Conservation (phyloP, 1,284 basidiomycete species). For the Sutorius eximius region DNA sequence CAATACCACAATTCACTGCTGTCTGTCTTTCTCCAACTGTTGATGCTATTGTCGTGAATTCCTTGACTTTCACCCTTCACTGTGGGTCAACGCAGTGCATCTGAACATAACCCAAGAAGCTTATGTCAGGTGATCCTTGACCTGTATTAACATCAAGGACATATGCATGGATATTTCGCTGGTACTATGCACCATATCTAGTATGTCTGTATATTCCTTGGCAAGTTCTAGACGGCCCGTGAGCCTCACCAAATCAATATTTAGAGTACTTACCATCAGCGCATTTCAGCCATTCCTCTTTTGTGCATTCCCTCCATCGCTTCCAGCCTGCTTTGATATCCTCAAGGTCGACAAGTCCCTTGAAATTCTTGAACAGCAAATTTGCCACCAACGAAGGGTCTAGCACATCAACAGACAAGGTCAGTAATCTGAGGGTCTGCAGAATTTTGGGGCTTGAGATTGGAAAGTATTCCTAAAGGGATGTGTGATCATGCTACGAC, state of each 20-base stretch:
- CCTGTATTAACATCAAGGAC: conserved; percentile 13
- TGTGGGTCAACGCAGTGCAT: conserved; percentile 1
- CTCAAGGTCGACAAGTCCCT: conserved; percentile 18
- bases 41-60: conserved; percentile 19
- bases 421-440: conserved; percentile 14
- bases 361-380: conserved; percentile 21
- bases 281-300: conserved; percentile 35
- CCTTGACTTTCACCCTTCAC: conserved; percentile 21
- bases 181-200: conserved; percentile 26
- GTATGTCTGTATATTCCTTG: conserved; percentile 18
- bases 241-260: background rate
- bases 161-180: conserved; percentile 1
- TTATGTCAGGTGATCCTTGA: conserved; percentile 33
- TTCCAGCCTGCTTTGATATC: conserved; percentile 27
- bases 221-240: conserved; percentile 22
- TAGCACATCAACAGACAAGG: background rate
- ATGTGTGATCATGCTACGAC: background rate
- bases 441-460: conserved; percentile 25
- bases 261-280: conserved; percentile 25
- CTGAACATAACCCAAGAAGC: background rate
- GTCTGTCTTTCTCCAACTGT: conserved; percentile 20
- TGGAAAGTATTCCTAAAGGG: conserved; percentile 20
- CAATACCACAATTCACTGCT: conserved; percentile 16
- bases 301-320: conserved; percentile 30
- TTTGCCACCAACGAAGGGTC: conserved; percentile 16